Evolutionary conservation across 2,329 filamentous ascomycete genomes (phyloP).

Genomic region (Aspergillus puulaauensis): DNA sequence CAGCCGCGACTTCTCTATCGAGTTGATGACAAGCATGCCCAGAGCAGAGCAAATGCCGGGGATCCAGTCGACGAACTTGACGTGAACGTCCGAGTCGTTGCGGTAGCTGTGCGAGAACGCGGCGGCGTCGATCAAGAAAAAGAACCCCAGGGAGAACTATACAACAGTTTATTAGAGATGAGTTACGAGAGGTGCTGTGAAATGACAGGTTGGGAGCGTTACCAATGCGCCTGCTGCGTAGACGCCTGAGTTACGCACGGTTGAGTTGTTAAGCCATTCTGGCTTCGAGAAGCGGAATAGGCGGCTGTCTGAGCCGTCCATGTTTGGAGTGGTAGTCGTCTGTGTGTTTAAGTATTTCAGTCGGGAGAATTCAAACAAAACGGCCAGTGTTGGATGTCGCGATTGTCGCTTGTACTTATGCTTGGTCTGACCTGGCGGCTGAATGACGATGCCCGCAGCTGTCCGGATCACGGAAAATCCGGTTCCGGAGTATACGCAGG

Average conservation of each 20-base stretch:
- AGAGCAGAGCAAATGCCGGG: conserved; percentile 68
- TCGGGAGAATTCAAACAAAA: neutral
- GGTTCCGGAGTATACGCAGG: conserved; percentile 8
- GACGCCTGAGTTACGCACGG: conserved; percentile 63
- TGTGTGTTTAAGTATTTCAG: neutral
- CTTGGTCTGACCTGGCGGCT: conserved; percentile 2
- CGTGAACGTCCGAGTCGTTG: conserved; percentile 62
- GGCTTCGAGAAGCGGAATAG: conserved; percentile 69
- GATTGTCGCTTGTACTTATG: neutral
- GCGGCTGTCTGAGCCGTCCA: conserved; percentile 52
- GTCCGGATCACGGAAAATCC: conserved; percentile 22
- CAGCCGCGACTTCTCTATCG: conserved; percentile 66
- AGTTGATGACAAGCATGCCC: conserved; percentile 72
- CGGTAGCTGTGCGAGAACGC: conserved; percentile 61
- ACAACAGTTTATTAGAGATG: neutral
- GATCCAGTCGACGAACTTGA: conserved; percentile 72
- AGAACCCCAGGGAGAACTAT: conserved; percentile 69
- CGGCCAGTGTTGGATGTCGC: neutral
- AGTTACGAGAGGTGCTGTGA: neutral
- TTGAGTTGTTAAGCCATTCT: conserved; percentile 65
- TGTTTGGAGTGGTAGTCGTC: conserved; percentile 9
- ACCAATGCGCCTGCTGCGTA: conserved; percentile 67
- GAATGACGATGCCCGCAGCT: conserved; percentile 20
- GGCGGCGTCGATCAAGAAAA: conserved; percentile 67
- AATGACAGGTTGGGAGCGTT: conserved; percentile 27